Evolutionary conservation across 1,284 basidiomycete genomes (phyloP).

Genomic region (Sporisorium scitamineum): DNA sequence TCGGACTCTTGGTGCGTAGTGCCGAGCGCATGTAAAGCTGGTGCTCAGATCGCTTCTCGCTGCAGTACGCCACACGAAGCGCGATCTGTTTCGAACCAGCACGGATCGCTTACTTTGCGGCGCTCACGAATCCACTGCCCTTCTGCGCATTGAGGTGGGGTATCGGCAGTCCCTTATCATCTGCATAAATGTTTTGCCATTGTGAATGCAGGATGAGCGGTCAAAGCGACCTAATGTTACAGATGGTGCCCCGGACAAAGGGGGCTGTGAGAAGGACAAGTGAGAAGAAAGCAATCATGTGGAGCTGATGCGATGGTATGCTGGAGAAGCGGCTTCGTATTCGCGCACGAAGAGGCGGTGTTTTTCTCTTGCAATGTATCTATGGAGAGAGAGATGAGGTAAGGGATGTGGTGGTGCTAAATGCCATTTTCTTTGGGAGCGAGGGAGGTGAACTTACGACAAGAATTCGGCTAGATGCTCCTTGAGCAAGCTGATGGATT

Average conservation of each 20-base stretch:
- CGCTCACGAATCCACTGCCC: conserved; percentile 26
- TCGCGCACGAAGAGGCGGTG: conserved; percentile 78
- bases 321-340: conserved; percentile 79
- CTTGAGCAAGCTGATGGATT: conserved; percentile 82
- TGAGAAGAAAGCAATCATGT: conserved; percentile 27
- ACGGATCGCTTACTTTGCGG: background rate
- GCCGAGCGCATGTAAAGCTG: background rate
- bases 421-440: background rate
- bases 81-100: background rate
- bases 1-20: conserved; percentile 4
- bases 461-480: conserved; percentile 92
- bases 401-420: background rate
- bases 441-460: conserved; percentile 74
- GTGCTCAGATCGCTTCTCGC: conserved; percentile 11
- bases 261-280: background rate
- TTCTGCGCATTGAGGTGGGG: background rate
- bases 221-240: conserved; percentile 27
- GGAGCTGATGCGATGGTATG: conserved; percentile 77
- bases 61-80: conserved; percentile 10
- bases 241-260: conserved; percentile 5
- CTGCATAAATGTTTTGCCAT: background rate
- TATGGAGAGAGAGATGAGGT: conserved; percentile 61
- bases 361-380: conserved; percentile 78
- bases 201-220: background rate
- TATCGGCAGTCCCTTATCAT: no score